Evolutionary conservation across 129 eudicot genomes (phyloP).

Genomic region (Cynara cardunculus): DNA sequence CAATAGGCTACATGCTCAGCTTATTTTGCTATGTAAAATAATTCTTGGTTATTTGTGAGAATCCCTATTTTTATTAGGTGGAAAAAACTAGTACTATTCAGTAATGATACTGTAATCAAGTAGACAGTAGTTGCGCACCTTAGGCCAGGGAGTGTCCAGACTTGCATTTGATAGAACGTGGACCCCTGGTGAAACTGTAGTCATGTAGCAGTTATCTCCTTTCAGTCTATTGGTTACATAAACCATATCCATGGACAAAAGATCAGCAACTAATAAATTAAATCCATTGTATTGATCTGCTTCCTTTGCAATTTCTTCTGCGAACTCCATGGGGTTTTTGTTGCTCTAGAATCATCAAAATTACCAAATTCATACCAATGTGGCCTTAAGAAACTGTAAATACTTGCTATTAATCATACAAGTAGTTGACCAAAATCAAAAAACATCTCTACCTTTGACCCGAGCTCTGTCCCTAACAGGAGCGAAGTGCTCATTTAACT

Average conservation of each 20-base stretch:
- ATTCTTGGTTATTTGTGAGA: background rate
- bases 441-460: too few relatives aligned
- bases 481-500: too few relatives aligned
- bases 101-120: background rate
- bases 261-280: constrained; percentile 72
- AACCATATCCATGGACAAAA: constrained; percentile 64
- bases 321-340: constrained; percentile 59
- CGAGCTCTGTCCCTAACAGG: too few relatives aligned
- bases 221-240: constrained; percentile 75
- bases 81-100: background rate
- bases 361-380: constrained; percentile 8
- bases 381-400: background rate
- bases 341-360: constrained; percentile 44
- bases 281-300: constrained; percentile 68
- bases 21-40: background rate
- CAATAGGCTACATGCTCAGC: background rate
- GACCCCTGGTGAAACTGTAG: constrained; percentile 61
- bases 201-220: constrained; percentile 21
- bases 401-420: background rate
- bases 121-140: constrained; percentile 36
- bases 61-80: background rate
- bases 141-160: constrained; percentile 81
- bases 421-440: background rate
- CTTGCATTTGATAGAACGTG: constrained; percentile 75
- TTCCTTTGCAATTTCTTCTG: constrained; percentile 52